Evolutionary conservation across 2,329 filamentous ascomycete genomes (phyloP), one percentile per base, ranked within the genome.

Genomic region (Neofusicoccum parvum): DNA sequence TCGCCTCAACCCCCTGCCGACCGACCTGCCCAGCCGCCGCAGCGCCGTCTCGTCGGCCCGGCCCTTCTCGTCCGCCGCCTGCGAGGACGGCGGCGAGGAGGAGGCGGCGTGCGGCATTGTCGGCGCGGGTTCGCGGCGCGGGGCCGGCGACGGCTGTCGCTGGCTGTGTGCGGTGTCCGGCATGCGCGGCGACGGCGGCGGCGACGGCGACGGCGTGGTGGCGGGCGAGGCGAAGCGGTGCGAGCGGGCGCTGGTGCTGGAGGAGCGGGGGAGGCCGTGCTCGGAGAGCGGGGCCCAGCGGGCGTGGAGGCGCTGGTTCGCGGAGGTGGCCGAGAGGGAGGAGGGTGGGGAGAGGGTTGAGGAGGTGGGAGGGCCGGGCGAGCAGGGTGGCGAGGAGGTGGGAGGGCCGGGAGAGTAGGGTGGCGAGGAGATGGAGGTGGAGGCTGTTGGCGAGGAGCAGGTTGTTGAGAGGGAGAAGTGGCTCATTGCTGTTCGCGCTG

Each of bases 231-330:
- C n/a, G 27, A 49, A 34, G 5, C 43, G 56, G 27, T 48, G 50
- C 15, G 43, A 45, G 43, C 50, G 11, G 27, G 10, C 7, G 32
- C 3, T 14, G 32, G 43, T 46, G 32, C 3, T 20, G 2, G 56
- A 45, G 32, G 56, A 48, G 9, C 56, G 43, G n/a, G 56, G 56
- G 32, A 60, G 56, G 10, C 56, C 56, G 56, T 60, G 14, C n/a
- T n/a, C 27, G 3, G 56, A 60, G 41, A 60, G 56, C 2, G 43
- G 43, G n/a, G 27, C 27, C 56, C 56, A 46, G 54, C 54, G 54
- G 7, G 27, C 1, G 37, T 14, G 9, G 10, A 3, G 34, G 11
- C 10, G 51, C 9, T 27, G 34, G 27, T 32, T 32, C 5, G 27
- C 1, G 5, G 27, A 32, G 27, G 27, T 5, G 27, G 27, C 27